phyloP scores from a whole-genome alignment of 2,329 filamentous ascomycete genomes.

The Lecanosticta acicola region DNA sequence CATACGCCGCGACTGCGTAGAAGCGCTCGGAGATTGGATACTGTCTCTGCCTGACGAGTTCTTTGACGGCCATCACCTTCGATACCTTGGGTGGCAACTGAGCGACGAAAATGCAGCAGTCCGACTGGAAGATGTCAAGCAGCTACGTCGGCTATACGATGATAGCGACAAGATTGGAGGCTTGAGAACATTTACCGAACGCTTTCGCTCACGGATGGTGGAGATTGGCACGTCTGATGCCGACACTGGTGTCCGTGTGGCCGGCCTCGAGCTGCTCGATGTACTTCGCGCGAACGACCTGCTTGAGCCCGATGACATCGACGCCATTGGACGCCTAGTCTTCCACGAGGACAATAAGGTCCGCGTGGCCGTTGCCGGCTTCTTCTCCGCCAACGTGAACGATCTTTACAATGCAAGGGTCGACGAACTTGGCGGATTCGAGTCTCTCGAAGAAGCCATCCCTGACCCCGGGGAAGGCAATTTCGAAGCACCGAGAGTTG shows the following conservation, averaged over 20 bases:
- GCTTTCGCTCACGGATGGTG: constrained; percentile 78
- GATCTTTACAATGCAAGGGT: constrained; percentile 74
- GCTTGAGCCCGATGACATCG: constrained; percentile 86
- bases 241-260: constrained; percentile 72
- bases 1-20: constrained; percentile 82
- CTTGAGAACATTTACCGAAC: constrained; percentile 85
- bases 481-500: constrained; percentile 54
- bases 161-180: constrained; percentile 69
- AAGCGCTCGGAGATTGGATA: constrained; percentile 85
- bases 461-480: constrained; percentile 67
- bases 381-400: constrained; percentile 82
- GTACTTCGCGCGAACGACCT: constrained; percentile 76
- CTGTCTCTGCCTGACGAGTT: constrained; percentile 77
- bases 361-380: constrained; percentile 80
- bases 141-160: constrained; percentile 73
- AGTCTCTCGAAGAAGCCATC: constrained; percentile 68
- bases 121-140: constrained; percentile 78
- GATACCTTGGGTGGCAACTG: constrained; percentile 92
- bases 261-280: constrained; percentile 76
- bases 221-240: constrained; percentile 88
- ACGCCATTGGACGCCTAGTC: constrained; percentile 77
- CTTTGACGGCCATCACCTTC: constrained; percentile 81
- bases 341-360: constrained; percentile 82
- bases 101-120: constrained; percentile 72
- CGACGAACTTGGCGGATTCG: constrained; percentile 77